phyloP scores from a whole-genome alignment of 2,329 filamentous ascomycete species.

The Sordariomycetes sp. region DNA sequence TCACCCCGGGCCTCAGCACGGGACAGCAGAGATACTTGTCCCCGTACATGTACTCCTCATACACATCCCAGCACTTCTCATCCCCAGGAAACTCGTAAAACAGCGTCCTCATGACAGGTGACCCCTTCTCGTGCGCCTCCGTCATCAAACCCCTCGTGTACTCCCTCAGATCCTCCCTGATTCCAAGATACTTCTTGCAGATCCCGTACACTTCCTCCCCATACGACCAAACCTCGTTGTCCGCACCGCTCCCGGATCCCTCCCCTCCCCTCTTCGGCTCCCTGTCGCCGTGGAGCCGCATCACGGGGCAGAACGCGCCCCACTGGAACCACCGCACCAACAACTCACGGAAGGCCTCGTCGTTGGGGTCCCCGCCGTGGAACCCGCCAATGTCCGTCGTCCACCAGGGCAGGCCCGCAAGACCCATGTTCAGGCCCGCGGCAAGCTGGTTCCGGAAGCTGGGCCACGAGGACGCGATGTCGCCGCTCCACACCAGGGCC shows the following conservation, averaged over 20 bases:
- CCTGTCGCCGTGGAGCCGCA: slow-evolving; percentile 56
- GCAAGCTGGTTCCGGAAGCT: slow-evolving; percentile 49
- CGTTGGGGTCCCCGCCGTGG: slow-evolving; percentile 49
- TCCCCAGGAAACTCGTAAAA: slow-evolving; percentile 56
- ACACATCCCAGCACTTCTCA: slow-evolving; percentile 39
- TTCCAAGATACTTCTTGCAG: slow-evolving; percentile 44
- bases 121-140: slow-evolving; percentile 47
- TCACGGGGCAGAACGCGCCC: slow-evolving; percentile 56
- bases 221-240: slow-evolving; percentile 58
- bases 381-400: slow-evolving; percentile 64
- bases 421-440: slow-evolving; percentile 55
- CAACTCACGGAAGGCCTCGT: slow-evolving; percentile 47
- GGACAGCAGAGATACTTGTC: slow-evolving; percentile 48
- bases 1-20: slow-evolving; percentile 35
- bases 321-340: slow-evolving; percentile 62
- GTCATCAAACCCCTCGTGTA: slow-evolving; percentile 50
- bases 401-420: slow-evolving; percentile 57
- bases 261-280: slow-evolving; percentile 39
- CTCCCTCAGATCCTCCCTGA: slow-evolving; percentile 45
- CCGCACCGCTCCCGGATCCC: slow-evolving; percentile 34
- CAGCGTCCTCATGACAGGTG: slow-evolving; percentile 49
- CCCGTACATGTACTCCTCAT: slow-evolving; percentile 55
- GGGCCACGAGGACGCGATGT: slow-evolving; percentile 54
- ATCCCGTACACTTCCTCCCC: slow-evolving; percentile 49
- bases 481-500: slow-evolving; percentile 56